phyloP scores from a whole-genome alignment of 352 stramenopile species.

The Phytophthora vignae region DNA sequence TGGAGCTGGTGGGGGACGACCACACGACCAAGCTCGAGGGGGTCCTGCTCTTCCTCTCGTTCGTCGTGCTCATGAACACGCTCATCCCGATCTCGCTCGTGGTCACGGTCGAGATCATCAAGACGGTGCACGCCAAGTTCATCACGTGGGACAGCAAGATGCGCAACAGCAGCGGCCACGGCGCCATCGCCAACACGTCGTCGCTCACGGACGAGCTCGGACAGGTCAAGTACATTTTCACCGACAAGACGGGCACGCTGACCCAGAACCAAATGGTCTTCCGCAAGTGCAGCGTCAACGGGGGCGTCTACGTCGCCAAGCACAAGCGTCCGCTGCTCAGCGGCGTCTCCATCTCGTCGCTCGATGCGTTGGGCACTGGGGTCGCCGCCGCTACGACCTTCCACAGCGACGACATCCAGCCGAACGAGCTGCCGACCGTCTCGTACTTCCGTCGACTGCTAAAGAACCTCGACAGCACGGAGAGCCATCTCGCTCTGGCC shows the following conservation, averaged over 20 bases:
- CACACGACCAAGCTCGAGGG: constrained; percentile 6
- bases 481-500: constrained; percentile 70
- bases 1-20: constrained; percentile 9
- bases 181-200: constrained; percentile 87
- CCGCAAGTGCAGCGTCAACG: constrained; percentile 94
- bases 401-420: constrained; percentile 18
- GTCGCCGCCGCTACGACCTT: constrained; percentile 10
- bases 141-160: constrained; percentile 83
- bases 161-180: constrained; percentile 52
- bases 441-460: constrained; percentile 56
- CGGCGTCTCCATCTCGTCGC: constrained; percentile 45
- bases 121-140: constrained; percentile 78
- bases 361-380: constrained; percentile 27
- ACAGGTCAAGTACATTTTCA: constrained; percentile 99
- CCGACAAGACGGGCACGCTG: constrained; percentile 99
- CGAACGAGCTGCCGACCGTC: constrained; percentile 31
- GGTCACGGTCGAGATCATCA: constrained; percentile 86
- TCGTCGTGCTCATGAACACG: constrained; percentile 92
- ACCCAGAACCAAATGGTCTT: constrained; percentile 99
- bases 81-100: constrained; percentile 95
- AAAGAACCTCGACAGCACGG: constrained; percentile 54
- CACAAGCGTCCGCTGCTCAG: constrained; percentile 28
- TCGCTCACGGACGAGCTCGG: constrained; percentile 95
- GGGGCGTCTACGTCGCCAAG: constrained; percentile 77
- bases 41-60: constrained; percentile 89